Base-by-base conservation (phyloP, 106 monocot species). In the Ottelia alismoides region DNA sequence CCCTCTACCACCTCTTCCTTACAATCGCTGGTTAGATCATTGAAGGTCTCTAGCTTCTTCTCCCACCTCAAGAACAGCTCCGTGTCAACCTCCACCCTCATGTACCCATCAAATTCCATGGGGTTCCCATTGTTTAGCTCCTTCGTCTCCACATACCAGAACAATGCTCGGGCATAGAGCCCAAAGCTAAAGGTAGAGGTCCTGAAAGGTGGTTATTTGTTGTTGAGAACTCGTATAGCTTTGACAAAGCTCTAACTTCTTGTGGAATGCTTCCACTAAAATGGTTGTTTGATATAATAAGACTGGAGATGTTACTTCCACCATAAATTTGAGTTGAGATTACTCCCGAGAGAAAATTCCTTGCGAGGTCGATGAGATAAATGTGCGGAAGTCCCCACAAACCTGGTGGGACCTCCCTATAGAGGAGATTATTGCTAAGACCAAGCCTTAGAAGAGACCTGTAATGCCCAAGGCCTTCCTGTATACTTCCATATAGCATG, bases 401-500 rank as follows among this genome's bases (percentile, higher is more conserved):
- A 0, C 47, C 64, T 1, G 19, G 25, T 2, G 68, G 69, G 19
- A 74, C 24, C 31, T 53, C 47, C 27, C 74, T 69, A 29, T 58
- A 65, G 21, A 76, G 65, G n/a, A 22, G 25, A 25, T 76, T 76
- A 10, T 65, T 58, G 12, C 45, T 6, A 20, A 86, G 71, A 26
- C 81, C 63, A 44, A 86, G 58, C 12, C 81, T 65, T 12, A 17
- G 61, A 20, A 86, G 55, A 16, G 30, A 65, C 27, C 61, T 57
- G 69, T 69, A 87, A 11, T 31, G 49, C 27, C 72, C 75, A 19
- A 87, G 70, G 3, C 54, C 71, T 5, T 52, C 49, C 1, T 81
- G 87, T 1, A 87, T 21, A 2, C 25, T 11, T 1, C 87, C 81
- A 18, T 60, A 55, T 31, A 87, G 62, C 60, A 25, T 27, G 51